A percentile compares a stretch with the other conserved stretches of the same genome.
Evolutionary conservation across 331 rosid species (phyloP).

Genomic region (Arachis monticola): DNA sequence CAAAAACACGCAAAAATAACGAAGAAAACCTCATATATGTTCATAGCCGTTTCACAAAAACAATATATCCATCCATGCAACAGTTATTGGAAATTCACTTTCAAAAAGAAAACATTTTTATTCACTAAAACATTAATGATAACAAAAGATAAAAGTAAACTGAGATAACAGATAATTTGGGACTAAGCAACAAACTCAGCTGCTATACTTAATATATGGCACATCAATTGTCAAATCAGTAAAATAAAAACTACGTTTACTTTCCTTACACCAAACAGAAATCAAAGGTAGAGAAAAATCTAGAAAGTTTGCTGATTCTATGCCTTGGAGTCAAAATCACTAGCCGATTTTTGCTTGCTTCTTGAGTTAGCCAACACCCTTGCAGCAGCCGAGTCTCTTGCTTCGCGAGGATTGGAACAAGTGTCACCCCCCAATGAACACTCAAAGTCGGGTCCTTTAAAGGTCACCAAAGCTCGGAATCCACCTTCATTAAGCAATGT

Average conservation of each 20-base stretch:
- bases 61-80: too few species aligned
- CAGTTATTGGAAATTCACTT: too few species aligned
- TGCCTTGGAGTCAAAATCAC: background rate
- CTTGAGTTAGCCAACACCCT: slow-evolving; percentile 52
- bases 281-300: background rate
- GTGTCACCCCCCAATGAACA: slow-evolving; percentile 40
- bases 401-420: slow-evolving; percentile 55
- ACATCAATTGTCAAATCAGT: background rate
- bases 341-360: slow-evolving; percentile 31
- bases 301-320: background rate
- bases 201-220: background rate
- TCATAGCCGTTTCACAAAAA: too few species aligned
- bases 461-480: slow-evolving; percentile 56
- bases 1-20: too few species aligned
- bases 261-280: background rate
- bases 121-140: too few species aligned
- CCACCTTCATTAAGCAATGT: slow-evolving; percentile 52
- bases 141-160: too few species aligned
- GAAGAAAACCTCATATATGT: too few species aligned
- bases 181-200: background rate
- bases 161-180: background rate
- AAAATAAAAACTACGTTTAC: too few species aligned
- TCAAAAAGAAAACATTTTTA: too few species aligned
- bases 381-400: slow-evolving; percentile 73
- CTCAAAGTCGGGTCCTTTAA: slow-evolving; percentile 73